phyloP scores from a whole-genome alignment of 306 rosid species.

The Cucurbita maxima region DNA sequence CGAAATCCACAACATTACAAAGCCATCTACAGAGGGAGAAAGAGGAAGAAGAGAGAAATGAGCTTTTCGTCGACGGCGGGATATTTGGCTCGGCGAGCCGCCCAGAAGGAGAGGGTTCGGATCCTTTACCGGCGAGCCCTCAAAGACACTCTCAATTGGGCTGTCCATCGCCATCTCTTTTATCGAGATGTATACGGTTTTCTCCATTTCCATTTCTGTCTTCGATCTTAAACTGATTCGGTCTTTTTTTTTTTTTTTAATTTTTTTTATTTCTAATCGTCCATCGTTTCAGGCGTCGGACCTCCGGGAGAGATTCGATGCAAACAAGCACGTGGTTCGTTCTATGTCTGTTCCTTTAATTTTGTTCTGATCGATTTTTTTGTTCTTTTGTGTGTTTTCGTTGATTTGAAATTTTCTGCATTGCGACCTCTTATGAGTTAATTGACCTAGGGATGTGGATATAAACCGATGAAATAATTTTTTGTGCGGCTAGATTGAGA shows the following conservation, averaged over 20 bases:
- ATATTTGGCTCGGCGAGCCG: constrained; percentile 72
- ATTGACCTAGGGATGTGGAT: not conserved
- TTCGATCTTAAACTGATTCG: not conserved
- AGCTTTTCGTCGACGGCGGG: constrained; percentile 33
- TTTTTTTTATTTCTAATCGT: not conserved
- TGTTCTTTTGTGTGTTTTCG: not conserved
- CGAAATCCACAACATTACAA: not conserved
- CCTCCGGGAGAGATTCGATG: constrained; percentile 73
- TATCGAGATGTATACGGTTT: constrained; percentile 42
- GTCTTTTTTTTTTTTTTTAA: not conserved
- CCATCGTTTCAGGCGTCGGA: constrained; percentile 48
- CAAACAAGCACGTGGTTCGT: constrained; percentile 69
- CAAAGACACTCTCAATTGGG: constrained; percentile 90
- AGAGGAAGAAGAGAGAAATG: not conserved
- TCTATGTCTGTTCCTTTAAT: not conserved
- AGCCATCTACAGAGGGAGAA: not conserved
- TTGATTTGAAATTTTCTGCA: not conserved
- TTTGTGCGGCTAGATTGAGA: not conserved
- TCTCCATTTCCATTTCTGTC: not conserved
- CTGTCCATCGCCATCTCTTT: constrained; percentile 96
- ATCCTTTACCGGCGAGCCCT: constrained; percentile 88
- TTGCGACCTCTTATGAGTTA: not conserved
- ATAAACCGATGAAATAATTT: not conserved
- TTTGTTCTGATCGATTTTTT: not conserved
- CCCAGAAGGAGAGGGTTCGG: constrained; percentile 91